Evolutionary conservation across 345 rosid species (phyloP), one percentile per base, ranked within the genome.

Genomic region (Mercurialis annua): DNA sequence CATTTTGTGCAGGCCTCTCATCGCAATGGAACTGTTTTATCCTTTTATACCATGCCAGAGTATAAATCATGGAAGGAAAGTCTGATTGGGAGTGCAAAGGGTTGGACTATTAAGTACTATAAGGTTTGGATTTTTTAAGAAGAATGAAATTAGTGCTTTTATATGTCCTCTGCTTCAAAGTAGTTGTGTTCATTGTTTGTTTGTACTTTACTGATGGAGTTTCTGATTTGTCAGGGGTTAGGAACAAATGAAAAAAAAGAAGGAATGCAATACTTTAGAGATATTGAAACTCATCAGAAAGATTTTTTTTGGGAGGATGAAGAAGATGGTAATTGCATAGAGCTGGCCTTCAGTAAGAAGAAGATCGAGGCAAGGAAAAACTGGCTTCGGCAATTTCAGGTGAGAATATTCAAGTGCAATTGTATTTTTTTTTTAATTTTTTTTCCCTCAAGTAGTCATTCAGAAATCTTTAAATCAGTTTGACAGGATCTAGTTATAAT

Each of bases 341-440:
- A 95, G 76, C 97, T 95, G 54, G 99, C 99, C 4, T 95, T 95
- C 70, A 92, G 99, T 77, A 95, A 88, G 80, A 95, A 88, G 83
- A 95, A 92, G 82, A 86, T 90, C 1, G 98, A 95, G 48, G 97
- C 92, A n/a, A 85, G 99, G 67, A 95, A 95, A 75, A 86, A 73
- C 61, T 95, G 99, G 99, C 90, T 95, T 60, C 78, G 84, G n/a
- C 87, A 88, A 61, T 86, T 76, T 65, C 88, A 83, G 97, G 98
- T 95, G 30, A 60, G 73, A 54, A 62, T 67, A 27, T 23, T 12
- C 36, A 29, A 10, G 34, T 7, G 36, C 7, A 24, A 30, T 23
- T 30, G 27, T 31, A 10, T 42, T 20, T 52, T 8, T 62, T 36
- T 16, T 9, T 8, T 8, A n/a, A n/a, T n/a, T 7, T 12, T 30